Evolutionary conservation across 371 early-diverging fungal genomes (phyloP).

Genomic region (Syncephalastrum contaminatum): DNA sequence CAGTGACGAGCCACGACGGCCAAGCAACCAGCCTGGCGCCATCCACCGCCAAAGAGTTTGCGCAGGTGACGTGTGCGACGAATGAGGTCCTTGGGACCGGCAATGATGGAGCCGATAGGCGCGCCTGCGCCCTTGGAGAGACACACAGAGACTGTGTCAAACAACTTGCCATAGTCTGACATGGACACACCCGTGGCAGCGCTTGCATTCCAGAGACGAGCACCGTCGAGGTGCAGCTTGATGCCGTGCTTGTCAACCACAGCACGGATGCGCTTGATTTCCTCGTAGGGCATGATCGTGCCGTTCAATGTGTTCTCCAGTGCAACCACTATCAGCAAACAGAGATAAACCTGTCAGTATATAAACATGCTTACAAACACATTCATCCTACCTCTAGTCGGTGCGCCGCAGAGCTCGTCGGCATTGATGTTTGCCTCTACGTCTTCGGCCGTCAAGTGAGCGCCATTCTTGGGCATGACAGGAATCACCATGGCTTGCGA

Average conservation of each 20-base stretch:
- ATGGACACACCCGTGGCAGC: slow-evolving; percentile 67
- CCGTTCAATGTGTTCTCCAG: slow-evolving; percentile 91
- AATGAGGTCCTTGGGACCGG: slow-evolving; percentile 62
- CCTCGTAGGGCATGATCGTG: slow-evolving; percentile 74
- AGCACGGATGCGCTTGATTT: slow-evolving; percentile 62
- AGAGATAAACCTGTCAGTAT: background rate
- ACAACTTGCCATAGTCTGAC: slow-evolving; percentile 64
- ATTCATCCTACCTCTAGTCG: slow-evolving; percentile 52
- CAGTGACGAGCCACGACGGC: slow-evolving; percentile 77
- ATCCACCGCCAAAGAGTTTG: slow-evolving; percentile 91
- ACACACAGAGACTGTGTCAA: slow-evolving; percentile 86
- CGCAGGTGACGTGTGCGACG: slow-evolving; percentile 80
- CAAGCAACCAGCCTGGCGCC: slow-evolving; percentile 84
- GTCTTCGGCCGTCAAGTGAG: slow-evolving; percentile 68
- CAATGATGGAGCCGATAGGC: slow-evolving; percentile 86
- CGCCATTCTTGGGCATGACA: slow-evolving; percentile 55
- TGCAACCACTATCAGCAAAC: slow-evolving; percentile 50
- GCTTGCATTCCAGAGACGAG: slow-evolving; percentile 90
- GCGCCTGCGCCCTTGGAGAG: slow-evolving; percentile 89
- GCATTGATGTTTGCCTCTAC: slow-evolving; percentile 45
- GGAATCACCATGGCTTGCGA: slow-evolving; percentile 74
- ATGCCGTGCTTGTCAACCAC: slow-evolving; percentile 55
- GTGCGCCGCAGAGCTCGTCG: slow-evolving; percentile 52
- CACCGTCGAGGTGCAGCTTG: slow-evolving; percentile 85
- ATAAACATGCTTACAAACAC: background rate